Conservation (phyloP, 202 grass and related monocot genomes). For the Saccharum hybrid region DNA sequence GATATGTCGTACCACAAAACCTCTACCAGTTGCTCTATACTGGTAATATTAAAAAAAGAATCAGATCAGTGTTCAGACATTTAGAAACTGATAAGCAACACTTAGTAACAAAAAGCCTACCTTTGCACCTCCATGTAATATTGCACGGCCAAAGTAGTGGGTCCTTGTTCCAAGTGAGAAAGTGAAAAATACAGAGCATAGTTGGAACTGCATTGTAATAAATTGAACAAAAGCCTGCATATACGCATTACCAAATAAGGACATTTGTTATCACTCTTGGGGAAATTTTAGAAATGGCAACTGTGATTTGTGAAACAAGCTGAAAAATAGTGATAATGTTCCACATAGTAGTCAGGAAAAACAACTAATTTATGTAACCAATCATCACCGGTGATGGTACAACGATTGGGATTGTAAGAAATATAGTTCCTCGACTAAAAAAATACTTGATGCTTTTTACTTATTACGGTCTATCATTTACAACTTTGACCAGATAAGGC, state of each 20-base stretch:
- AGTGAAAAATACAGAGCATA: slow-evolving; percentile 93
- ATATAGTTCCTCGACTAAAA: background rate
- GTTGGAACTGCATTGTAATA: slow-evolving; percentile 91
- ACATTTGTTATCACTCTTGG: background rate
- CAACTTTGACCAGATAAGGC: background rate
- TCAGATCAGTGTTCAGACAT: slow-evolving; percentile 32
- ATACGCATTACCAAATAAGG: slow-evolving; percentile 40
- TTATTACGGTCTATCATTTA: background rate
- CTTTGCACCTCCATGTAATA: slow-evolving; percentile 95
- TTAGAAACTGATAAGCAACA: slow-evolving; percentile 17
- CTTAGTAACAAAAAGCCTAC: slow-evolving; percentile 42
- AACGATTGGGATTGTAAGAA: background rate
- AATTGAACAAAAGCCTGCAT: slow-evolving; percentile 83
- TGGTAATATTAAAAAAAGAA: slow-evolving; percentile 46
- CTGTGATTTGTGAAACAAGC: background rate
- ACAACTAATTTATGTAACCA: slow-evolving; percentile 5
- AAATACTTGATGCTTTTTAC: background rate
- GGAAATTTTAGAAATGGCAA: slow-evolving; percentile 20
- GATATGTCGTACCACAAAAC: slow-evolving; percentile 88
- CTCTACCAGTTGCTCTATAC: slow-evolving; percentile 89
- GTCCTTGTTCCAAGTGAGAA: slow-evolving; percentile 95
- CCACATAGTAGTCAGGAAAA: slow-evolving; percentile 7
- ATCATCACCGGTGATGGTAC: background rate
- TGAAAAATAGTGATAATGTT: slow-evolving; percentile 35
- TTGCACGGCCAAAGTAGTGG: slow-evolving; percentile 88